Evolutionary conservation across 1,284 basidiomycete genomes (phyloP).

Genomic region (Rhizoctonia solani): DNA sequence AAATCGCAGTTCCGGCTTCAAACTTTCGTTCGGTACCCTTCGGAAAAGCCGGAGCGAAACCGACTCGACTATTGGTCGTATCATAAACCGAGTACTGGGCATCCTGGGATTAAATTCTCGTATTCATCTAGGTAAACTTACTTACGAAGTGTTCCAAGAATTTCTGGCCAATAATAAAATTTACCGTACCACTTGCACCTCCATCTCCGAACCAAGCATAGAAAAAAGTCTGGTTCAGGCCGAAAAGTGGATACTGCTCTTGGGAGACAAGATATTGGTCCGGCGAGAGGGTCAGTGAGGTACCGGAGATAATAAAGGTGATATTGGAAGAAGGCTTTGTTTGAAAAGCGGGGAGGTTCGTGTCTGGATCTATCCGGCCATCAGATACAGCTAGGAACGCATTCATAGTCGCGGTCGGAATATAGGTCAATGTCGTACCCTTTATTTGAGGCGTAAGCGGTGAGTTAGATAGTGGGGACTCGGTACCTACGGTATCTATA

Average conservation of each 20-base stretch:
- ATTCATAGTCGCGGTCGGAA: constrained; percentile 20
- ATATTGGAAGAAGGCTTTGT: constrained; percentile 2
- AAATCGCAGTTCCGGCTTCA: too few species aligned
- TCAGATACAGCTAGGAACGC: constrained; percentile 14
- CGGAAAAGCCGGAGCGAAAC: too few species aligned
- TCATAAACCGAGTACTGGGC: constrained; percentile 22
- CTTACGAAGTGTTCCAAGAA: constrained; percentile 31
- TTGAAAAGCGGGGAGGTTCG: neutral
- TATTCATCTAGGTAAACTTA: neutral
- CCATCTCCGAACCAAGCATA: constrained; percentile 26
- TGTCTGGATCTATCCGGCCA: constrained; percentile 2
- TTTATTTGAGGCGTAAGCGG: neutral
- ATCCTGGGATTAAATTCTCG: neutral
- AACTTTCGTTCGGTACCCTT: too few species aligned
- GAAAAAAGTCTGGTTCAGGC: neutral
- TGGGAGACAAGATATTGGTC: constrained; percentile 30
- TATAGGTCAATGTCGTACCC: constrained; percentile 34
- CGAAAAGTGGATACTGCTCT: constrained; percentile 17
- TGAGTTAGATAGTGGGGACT: neutral
- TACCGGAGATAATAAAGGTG: constrained; percentile 2
- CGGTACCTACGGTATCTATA: constrained; percentile 22
- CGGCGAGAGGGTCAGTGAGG: constrained; percentile 20
- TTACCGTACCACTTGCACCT: neutral
- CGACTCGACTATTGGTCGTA: constrained; percentile 18
- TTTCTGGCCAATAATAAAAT: constrained; percentile 35